Percentiles rank a stretch among this genome's conserved stretches.
Conservation (phyloP, 441 rosid genomes). For the Macaranga tanarius region DNA sequence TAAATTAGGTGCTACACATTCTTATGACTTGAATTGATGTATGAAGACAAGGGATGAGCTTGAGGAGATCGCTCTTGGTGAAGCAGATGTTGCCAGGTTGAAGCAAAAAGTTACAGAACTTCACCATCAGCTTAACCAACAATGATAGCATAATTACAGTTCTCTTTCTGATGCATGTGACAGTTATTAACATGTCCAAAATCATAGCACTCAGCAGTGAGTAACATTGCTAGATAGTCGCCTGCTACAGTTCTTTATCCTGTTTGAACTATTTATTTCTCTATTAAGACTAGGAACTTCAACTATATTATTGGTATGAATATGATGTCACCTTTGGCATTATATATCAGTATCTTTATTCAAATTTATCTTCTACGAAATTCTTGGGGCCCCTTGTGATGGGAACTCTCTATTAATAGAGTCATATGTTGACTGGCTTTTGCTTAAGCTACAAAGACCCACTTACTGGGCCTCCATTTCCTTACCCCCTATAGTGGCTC, state of each 20-base stretch:
- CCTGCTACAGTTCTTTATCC: constrained; percentile 2
- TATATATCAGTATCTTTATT: background rate
- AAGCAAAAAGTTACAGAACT: constrained; percentile 98
- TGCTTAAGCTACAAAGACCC: too few species aligned
- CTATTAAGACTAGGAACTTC: background rate
- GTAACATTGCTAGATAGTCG: constrained; percentile 27
- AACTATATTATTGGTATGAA: background rate
- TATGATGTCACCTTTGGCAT: background rate
- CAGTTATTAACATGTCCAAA: constrained; percentile 69
- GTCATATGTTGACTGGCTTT: background rate
- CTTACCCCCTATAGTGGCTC: background rate
- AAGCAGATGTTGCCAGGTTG: constrained; percentile 96
- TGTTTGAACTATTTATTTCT: background rate
- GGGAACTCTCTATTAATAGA: background rate
- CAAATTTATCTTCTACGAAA: background rate
- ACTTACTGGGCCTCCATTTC: background rate
- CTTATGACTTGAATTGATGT: constrained; percentile 41
- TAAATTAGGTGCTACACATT: constrained; percentile 17
- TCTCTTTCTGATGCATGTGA: constrained; percentile 83
- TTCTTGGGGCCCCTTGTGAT: background rate
- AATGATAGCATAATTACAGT: constrained; percentile 77
- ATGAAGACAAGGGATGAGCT: constrained; percentile 96
- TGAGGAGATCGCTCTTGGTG: constrained; percentile 99
- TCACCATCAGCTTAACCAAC: constrained; percentile 96
- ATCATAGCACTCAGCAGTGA: constrained; percentile 76